Conservation (phyloP, 768 basidiomycete species). For the Neoboletus subvelutipes region DNA sequence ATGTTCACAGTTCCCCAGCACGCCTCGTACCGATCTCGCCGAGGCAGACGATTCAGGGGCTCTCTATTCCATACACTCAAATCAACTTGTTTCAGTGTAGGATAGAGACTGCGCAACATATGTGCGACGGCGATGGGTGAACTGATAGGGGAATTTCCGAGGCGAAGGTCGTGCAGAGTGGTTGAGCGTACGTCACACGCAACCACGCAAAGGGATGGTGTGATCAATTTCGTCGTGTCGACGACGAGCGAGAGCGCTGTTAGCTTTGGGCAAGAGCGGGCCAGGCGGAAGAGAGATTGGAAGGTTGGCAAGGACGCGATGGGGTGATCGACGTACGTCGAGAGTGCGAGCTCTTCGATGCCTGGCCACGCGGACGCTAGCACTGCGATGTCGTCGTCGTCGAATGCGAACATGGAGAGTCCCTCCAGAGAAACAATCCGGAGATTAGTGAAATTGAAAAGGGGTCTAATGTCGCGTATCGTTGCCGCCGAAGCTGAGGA, state of each 20-base stretch:
- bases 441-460: slow-evolving; percentile 15
- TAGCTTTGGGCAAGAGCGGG: slow-evolving; percentile 13
- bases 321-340: slow-evolving; percentile 16
- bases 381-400: slow-evolving; percentile 15
- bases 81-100: slow-evolving; percentile 20
- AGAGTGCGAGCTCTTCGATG: slow-evolving; percentile 20
- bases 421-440: slow-evolving; percentile 18
- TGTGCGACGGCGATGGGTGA: slow-evolving; percentile 10
- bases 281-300: slow-evolving; percentile 13
- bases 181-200: neutral
- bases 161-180: slow-evolving; percentile 10
- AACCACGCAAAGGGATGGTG: neutral
- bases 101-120: slow-evolving; percentile 16
- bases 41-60: slow-evolving; percentile 9
- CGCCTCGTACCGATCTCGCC: slow-evolving; percentile 13
- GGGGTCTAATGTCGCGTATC: slow-evolving; percentile 14
- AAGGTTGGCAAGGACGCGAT: slow-evolving; percentile 22
- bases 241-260: slow-evolving; percentile 25
- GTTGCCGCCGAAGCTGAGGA: neutral
- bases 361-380: slow-evolving; percentile 23
- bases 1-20: slow-evolving; percentile 22
- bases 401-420: slow-evolving; percentile 12
- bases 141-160: slow-evolving; percentile 24
- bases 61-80: slow-evolving; percentile 18
- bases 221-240: slow-evolving; percentile 8